Base-by-base conservation (phyloP, 345 rosid genomes). In the Lepidium didymum region DNA sequence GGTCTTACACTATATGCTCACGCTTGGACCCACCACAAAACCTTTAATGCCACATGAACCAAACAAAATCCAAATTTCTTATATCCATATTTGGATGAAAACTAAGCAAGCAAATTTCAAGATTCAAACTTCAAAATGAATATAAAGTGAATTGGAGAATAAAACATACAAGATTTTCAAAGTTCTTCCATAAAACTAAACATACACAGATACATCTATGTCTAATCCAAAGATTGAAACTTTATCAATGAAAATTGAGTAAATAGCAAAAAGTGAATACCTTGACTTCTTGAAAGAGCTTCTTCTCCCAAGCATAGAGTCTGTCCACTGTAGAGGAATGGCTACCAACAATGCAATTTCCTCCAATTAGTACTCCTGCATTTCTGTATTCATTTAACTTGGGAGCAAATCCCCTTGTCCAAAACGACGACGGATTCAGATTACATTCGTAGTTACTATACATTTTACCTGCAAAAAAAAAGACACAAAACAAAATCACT, bases 301-400 rank as follows among this genome's bases (percentile, higher is more conserved):
- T 93, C 86, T 90, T 90, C 85, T 90, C 98, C 98, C 98, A 93
- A 49, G 97, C 96, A 74, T 83, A 90, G 7, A 93, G 73, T 57
- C 92, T 87, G 68, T 90, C 98, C 10, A 89, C 83, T 6, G 97
- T 90, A 10, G 92, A 93, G 34, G 87, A 87, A 61, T 93, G 98
- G 77, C 96, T 77, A 53, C 75, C 75, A 42, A 64, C 75, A 49
- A 66, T 70, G 56, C 76, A 46, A 12, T 65, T 63, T 12, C 72
- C 76, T 16, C 33, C 58, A 2, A 50, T 36, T 3, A 49, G n/a
- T 18, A 69, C 74, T 18, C 74, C 78, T 37, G 75, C 27, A 34
- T 80, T 82, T 52, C 83, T 78, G 62, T 63, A 81, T 47, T 78
- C 87, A 6, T 78, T 75, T 56, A 69, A 67, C 81, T 83, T 87